Conservation (phyloP, 2,329 filamentous ascomycete genomes). For the Pyricularia sp. region DNA sequence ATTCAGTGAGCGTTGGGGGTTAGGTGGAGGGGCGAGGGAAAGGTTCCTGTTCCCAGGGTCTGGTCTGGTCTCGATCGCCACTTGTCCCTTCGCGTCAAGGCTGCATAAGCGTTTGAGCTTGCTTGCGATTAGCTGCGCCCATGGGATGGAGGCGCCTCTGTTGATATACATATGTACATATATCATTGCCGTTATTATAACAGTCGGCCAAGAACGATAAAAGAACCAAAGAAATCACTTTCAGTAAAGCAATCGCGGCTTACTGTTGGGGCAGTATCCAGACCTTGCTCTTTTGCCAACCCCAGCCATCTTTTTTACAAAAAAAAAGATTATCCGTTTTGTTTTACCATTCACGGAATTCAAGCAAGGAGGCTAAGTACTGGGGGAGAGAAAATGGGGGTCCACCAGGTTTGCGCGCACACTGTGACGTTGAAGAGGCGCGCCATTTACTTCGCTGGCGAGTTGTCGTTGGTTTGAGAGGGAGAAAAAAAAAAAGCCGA, state of each 20-base stretch:
- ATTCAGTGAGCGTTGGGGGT: background rate
- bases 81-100: constrained; percentile 1
- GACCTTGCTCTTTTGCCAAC: background rate
- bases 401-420: background rate
- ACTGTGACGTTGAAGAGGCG: background rate
- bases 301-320: background rate
- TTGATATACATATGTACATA: background rate
- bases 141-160: background rate
- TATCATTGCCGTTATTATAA: background rate
- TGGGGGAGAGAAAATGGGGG: background rate
- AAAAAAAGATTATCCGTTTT: too few relatives aligned
- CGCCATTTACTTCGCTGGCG: background rate
- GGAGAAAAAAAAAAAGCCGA: too few relatives aligned
- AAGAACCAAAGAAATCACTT: background rate
- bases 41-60: background rate
- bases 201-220: background rate
- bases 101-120: background rate
- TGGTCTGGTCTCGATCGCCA: background rate
- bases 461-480: background rate
- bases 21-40: background rate
- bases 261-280: background rate
- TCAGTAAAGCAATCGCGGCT: background rate
- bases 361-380: background rate
- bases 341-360: background rate
- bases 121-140: background rate